These are phyloP conservation scores for Tardiomyces depauwii DNA, from an alignment of 1,139 yeast species.

Conservation along the genomic window DNA sequence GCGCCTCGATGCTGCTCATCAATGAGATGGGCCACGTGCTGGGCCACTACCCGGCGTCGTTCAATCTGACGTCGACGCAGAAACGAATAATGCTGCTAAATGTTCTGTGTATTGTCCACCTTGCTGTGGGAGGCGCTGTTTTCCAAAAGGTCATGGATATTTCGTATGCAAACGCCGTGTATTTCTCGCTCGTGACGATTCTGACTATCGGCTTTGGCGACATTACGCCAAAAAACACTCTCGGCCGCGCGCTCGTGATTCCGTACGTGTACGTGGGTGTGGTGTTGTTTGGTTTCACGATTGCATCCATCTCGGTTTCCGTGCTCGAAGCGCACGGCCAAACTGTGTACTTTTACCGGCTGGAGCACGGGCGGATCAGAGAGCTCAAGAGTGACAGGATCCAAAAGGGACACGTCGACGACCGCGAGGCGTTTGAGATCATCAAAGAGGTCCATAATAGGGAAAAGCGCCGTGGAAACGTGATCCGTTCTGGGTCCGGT, in stretches of 20 bases:
- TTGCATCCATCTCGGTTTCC: constrained; percentile 57
- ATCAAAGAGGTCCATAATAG: constrained; percentile 39
- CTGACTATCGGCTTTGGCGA: constrained; percentile 79
- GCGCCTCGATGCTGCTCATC: constrained; percentile 39
- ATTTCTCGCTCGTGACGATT: constrained; percentile 59
- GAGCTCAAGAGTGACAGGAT: constrained; percentile 1
- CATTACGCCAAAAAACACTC: constrained; percentile 40
- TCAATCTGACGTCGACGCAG: constrained; percentile 56
- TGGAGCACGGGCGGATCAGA: constrained; percentile 5
- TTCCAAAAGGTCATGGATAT: constrained; percentile 33
- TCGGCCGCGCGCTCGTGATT: constrained; percentile 46
- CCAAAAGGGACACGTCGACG: constrained; percentile 14
- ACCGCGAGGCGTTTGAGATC: constrained; percentile 38
- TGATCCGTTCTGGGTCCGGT: constrained; percentile 20
- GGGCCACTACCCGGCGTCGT: constrained; percentile 54
- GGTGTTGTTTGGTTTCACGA: constrained; percentile 56
- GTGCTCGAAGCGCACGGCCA: constrained; percentile 50
- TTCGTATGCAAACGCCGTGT: constrained; percentile 52
- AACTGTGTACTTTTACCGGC: constrained; percentile 22
- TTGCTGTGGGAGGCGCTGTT: constrained; percentile 56
- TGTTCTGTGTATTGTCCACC: constrained; percentile 53
- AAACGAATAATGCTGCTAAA: constrained; percentile 64
- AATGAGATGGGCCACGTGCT: constrained; percentile 52
- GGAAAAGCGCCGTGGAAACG: background rate
- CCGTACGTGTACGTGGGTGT: constrained; percentile 61